Conservation (phyloP, 2,329 filamentous ascomycete genomes). For the Balansia obtecta region DNA sequence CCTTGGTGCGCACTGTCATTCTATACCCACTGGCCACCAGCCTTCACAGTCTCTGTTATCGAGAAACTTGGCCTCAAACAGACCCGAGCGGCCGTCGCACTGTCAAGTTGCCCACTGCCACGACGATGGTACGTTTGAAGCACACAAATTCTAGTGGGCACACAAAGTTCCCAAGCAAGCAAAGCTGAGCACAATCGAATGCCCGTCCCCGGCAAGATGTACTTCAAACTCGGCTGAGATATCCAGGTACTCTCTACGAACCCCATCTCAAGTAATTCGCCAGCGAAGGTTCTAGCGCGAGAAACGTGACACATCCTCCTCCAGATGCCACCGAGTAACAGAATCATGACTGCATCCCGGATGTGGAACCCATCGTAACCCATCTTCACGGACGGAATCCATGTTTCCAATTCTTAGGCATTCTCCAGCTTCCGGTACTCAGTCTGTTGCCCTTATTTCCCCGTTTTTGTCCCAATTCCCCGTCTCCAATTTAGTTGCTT, state of each 20-base stretch:
- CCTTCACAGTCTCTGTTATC: neutral
- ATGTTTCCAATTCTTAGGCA: neutral
- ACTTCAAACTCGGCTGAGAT: neutral
- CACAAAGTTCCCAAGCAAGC: too few relatives aligned
- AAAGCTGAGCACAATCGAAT: neutral
- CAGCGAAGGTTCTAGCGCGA: neutral
- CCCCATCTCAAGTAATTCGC: neutral
- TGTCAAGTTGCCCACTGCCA: neutral
- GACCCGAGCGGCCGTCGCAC: neutral
- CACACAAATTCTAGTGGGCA: neutral
- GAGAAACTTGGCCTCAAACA: neutral
- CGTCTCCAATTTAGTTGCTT: neutral
- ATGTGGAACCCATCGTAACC: conserved; percentile 5
- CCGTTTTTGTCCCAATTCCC: neutral
- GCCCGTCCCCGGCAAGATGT: neutral
- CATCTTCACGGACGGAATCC: neutral
- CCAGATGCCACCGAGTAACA: neutral
- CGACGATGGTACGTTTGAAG: neutral
- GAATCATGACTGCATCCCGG: neutral
- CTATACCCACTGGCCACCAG: neutral
- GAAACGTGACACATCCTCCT: neutral
- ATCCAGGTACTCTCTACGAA: neutral
- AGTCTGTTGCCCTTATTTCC: conserved; percentile 1
- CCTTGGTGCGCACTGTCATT: conserved; percentile 8
- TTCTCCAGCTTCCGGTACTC: neutral